Percentiles rank a stretch among this genome's conserved stretches.
phyloP scores from a whole-genome alignment of 2,329 filamentous ascomycete genomes.

The Venturia carpophila region DNA sequence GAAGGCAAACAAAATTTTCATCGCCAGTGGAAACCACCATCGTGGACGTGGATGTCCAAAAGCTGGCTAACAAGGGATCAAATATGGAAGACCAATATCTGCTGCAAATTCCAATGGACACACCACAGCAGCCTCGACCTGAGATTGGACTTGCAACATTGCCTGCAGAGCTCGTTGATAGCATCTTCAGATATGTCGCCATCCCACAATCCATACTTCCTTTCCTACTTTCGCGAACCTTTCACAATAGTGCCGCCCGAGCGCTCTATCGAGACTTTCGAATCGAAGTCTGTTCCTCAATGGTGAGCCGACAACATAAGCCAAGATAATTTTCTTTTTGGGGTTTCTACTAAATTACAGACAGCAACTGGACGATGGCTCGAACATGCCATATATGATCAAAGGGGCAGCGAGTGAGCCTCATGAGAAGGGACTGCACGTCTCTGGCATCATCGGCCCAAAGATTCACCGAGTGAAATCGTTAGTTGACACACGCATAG shows the following conservation, averaged over 20 bases:
- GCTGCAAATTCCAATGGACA: background rate
- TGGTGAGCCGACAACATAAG: background rate
- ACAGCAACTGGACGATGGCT: background rate
- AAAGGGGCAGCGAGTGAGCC: background rate
- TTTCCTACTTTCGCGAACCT: background rate
- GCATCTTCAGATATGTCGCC: background rate
- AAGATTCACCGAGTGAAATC: background rate
- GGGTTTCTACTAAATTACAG: background rate
- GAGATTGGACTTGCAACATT: background rate
- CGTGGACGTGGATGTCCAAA: background rate
- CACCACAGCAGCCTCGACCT: background rate
- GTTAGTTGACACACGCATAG: background rate
- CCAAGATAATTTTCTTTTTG: background rate
- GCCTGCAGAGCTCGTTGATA: background rate
- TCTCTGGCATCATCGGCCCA: background rate
- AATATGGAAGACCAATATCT: background rate
- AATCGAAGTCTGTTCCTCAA: background rate
- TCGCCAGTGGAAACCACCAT: background rate
- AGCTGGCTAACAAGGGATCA: background rate
- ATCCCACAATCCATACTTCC: background rate
- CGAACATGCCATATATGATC: background rate
- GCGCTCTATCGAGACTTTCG: background rate
- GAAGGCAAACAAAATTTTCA: background rate
- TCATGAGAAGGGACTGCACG: background rate
- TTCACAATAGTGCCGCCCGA: background rate